A percentile compares a stretch with the other conserved stretches of the same genome.
Conservation (phyloP, 2,329 filamentous ascomycete genomes). For the Fusarium verrucosum region DNA sequence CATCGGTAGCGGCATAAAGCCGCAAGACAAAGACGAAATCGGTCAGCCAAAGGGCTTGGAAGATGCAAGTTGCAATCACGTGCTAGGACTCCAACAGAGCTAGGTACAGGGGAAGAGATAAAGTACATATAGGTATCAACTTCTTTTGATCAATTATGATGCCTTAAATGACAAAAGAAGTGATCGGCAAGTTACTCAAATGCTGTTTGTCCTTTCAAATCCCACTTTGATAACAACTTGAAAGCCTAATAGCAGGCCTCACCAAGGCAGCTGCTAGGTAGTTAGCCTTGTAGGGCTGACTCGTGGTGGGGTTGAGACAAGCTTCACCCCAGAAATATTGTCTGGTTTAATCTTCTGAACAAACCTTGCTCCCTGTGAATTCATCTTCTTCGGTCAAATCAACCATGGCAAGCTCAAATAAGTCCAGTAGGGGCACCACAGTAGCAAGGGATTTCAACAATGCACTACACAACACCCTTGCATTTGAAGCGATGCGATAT, state of each 20-base stretch:
- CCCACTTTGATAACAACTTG: accelerated
- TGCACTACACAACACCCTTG: not conserved
- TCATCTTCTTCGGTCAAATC: accelerated
- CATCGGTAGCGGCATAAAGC: no score
- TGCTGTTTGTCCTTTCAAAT: accelerated
- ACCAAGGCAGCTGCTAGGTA: not conserved
- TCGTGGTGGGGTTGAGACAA: not conserved
- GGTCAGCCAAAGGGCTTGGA: no score
- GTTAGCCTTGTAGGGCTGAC: conserved; percentile 13
- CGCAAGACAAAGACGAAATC: not conserved
- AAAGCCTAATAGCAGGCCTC: not conserved
- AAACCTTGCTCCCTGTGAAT: accelerated
- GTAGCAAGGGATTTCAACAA: conserved; percentile 10
- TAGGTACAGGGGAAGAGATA: no score
- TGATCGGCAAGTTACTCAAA: no score
- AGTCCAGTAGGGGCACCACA: not conserved
- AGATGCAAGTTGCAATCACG: not conserved
- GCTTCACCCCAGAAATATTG: not conserved
- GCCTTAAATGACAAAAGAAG: accelerated
- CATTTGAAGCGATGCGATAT: conserved; percentile 14
- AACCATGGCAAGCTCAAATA: not conserved
- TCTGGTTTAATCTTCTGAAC: not conserved
- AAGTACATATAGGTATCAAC: not conserved
- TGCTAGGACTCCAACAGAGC: accelerated
- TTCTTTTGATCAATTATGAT: no score